phyloP scores from a whole-genome alignment of 1,284 basidiomycete genomes.

The Retiboletus fuscus region DNA sequence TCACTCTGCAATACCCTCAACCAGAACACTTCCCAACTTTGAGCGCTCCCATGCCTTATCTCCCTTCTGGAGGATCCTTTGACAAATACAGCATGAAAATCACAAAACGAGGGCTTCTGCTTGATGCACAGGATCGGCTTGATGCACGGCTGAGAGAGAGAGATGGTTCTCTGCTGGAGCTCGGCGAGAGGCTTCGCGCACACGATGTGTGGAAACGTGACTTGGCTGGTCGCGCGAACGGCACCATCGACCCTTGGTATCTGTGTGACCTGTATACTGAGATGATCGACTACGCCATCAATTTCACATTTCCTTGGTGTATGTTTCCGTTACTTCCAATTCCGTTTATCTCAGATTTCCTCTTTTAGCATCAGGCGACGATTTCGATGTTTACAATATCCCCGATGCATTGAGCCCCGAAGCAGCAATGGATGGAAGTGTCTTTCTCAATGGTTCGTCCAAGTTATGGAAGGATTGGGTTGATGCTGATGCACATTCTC shows the following conservation, averaged over 20 bases:
- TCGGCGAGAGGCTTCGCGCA: slow-evolving; percentile 26
- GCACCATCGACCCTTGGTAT: slow-evolving; percentile 69
- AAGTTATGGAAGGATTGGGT: not conserved
- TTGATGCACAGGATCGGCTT: slow-evolving; percentile 30
- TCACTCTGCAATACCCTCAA: slow-evolving; percentile 80
- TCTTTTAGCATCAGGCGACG: slow-evolving; percentile 49
- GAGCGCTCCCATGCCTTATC: slow-evolving; percentile 45
- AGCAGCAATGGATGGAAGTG: slow-evolving; percentile 55
- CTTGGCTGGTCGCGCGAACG: slow-evolving; percentile 58
- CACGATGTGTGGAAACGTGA: slow-evolving; percentile 59
- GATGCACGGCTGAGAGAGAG: not conserved
- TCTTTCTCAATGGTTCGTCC: slow-evolving; percentile 70
- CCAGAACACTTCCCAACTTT: slow-evolving; percentile 64
- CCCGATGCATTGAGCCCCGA: slow-evolving; percentile 65
- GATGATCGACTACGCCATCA: slow-evolving; percentile 68
- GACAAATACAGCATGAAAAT: slow-evolving; percentile 14
- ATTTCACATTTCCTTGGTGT: slow-evolving; percentile 78
- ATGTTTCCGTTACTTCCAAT: slow-evolving; percentile 38
- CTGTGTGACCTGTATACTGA: slow-evolving; percentile 64
- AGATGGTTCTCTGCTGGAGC: not conserved
- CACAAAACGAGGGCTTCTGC: slow-evolving; percentile 26
- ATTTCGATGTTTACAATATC: slow-evolving; percentile 63
- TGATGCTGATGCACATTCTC: not conserved
- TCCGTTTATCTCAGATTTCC: not conserved
- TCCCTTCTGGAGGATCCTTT: slow-evolving; percentile 19